These are phyloP conservation scores for Canariomyces notabilis DNA, from an alignment of 2,329 filamentous ascomycete species.

Conservation along the genomic window DNA sequence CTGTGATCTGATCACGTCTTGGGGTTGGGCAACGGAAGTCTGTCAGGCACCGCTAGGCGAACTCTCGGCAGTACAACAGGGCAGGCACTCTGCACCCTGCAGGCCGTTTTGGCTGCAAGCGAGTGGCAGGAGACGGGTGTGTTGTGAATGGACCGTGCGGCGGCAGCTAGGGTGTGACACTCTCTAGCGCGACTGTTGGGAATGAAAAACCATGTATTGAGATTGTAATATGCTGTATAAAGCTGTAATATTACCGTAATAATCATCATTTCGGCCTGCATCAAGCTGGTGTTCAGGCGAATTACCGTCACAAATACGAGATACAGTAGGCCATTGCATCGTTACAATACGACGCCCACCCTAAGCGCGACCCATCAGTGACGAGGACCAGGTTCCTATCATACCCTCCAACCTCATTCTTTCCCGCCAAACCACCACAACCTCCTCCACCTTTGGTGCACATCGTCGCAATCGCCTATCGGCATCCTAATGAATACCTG, in stretches of 20 bases:
- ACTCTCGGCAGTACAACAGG: background rate
- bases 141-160: constrained; percentile 8
- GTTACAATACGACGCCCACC: background rate
- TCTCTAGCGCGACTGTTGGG: constrained; percentile 6
- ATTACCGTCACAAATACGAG: background rate
- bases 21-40: background rate
- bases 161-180: background rate
- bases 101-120: too few species aligned
- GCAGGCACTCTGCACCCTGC: background rate
- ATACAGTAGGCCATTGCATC: background rate
- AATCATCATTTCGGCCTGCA: background rate
- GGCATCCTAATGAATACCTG: background rate
- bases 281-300: background rate
- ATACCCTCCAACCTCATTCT: constrained; percentile 13
- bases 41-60: background rate
- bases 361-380: background rate
- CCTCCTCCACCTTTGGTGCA: constrained; percentile 8
- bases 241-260: background rate
- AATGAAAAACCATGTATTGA: background rate
- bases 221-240: background rate
- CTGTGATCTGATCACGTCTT: too few species aligned
- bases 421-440: constrained; percentile 7
- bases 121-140: background rate
- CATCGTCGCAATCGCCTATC: constrained; percentile 7
- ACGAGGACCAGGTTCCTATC: constrained; percentile 9